Percentiles rank a stretch among this genome's conserved stretches.
phyloP scores from a whole-genome alignment of 768 basidiomycete species.

The Rhodotorula diobovata region DNA sequence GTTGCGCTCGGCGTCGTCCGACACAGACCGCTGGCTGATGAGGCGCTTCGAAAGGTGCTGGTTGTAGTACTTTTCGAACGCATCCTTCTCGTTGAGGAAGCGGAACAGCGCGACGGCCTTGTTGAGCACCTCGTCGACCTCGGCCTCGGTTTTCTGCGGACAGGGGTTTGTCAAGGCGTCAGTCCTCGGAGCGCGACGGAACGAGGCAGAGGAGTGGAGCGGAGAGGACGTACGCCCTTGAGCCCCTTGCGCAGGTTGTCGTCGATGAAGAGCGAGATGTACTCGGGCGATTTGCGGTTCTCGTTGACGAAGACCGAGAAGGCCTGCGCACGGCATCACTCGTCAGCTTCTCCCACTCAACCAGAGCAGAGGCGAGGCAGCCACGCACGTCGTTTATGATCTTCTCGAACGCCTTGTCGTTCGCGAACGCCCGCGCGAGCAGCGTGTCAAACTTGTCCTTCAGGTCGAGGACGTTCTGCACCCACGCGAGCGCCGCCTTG shows the following conservation, averaged over 20 bases:
- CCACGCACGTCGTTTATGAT: constrained; percentile 76
- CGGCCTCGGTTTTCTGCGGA: constrained; percentile 84
- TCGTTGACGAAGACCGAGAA: constrained; percentile 86
- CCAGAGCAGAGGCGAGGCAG: neutral
- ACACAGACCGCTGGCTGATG: constrained; percentile 76
- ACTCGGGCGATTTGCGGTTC: constrained; percentile 84
- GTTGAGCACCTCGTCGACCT: constrained; percentile 82
- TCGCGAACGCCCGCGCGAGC: constrained; percentile 65
- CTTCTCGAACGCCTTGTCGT: constrained; percentile 71
- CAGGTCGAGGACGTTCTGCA: constrained; percentile 78
- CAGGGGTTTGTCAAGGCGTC: neutral
- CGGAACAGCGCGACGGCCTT: constrained; percentile 96
- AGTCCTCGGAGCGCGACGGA: constrained; percentile 7
- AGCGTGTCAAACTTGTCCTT: constrained; percentile 85
- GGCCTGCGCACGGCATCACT: constrained; percentile 56
- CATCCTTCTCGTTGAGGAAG: constrained; percentile 88
- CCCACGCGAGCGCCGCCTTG: constrained; percentile 77
- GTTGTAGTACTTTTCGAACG: constrained; percentile 98
- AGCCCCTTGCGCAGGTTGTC: constrained; percentile 91
- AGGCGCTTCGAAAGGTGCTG: constrained; percentile 89
- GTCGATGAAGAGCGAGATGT: constrained; percentile 92
- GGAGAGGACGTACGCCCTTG: constrained; percentile 57
- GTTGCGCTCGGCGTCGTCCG: constrained; percentile 93
- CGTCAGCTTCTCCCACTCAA: neutral
- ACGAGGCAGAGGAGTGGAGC: neutral